A percentile compares a stretch with the other conserved stretches of the same genome.
Evolutionary conservation across 1,139 yeast genomes (phyloP).

Genomic region (Hansenula lynferdii): DNA sequence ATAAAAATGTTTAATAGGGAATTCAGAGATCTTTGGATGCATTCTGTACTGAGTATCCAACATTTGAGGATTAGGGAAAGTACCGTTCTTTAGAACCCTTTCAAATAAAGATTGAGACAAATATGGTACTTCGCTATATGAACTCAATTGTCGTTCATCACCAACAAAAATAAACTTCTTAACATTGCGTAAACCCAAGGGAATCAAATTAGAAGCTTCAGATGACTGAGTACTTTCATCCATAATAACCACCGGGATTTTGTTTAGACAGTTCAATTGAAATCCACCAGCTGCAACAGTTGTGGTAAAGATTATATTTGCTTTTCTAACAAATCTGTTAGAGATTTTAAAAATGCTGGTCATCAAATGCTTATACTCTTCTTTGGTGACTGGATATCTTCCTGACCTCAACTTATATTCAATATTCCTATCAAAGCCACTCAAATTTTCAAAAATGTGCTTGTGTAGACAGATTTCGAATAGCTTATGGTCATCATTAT

Average conservation of each 20-base stretch:
- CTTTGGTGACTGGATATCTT: slow-evolving; percentile 34
- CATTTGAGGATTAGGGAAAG: slow-evolving; percentile 59
- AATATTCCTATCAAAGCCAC: slow-evolving; percentile 38
- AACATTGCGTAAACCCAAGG: slow-evolving; percentile 63
- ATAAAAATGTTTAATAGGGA: slow-evolving; percentile 56
- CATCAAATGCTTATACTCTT: slow-evolving; percentile 44
- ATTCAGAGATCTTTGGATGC: slow-evolving; percentile 56
- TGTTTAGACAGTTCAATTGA: slow-evolving; percentile 48
- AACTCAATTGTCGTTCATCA: slow-evolving; percentile 57
- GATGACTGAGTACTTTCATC: slow-evolving; percentile 72
- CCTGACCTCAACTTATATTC: slow-evolving; percentile 38
- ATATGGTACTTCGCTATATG: slow-evolving; percentile 62
- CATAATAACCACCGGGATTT: slow-evolving; percentile 64
- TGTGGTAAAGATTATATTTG: slow-evolving; percentile 66
- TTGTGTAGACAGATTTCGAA: slow-evolving; percentile 61
- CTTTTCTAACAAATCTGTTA: slow-evolving; percentile 52
- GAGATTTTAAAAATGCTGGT: slow-evolving; percentile 39
- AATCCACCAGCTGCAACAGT: slow-evolving; percentile 70
- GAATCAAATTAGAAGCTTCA: slow-evolving; percentile 65
- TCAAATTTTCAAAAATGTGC: slow-evolving; percentile 46
- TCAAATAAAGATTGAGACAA: slow-evolving; percentile 56
- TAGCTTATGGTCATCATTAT: slow-evolving; percentile 49
- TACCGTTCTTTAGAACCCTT: slow-evolving; percentile 49
- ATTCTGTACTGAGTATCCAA: slow-evolving; percentile 69
- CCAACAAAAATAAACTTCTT: slow-evolving; percentile 69